Evolutionary conservation across 176 grass and related monocot species (phyloP), one percentile per base, ranked within the genome.

Genomic region (Juncus inflexus): DNA sequence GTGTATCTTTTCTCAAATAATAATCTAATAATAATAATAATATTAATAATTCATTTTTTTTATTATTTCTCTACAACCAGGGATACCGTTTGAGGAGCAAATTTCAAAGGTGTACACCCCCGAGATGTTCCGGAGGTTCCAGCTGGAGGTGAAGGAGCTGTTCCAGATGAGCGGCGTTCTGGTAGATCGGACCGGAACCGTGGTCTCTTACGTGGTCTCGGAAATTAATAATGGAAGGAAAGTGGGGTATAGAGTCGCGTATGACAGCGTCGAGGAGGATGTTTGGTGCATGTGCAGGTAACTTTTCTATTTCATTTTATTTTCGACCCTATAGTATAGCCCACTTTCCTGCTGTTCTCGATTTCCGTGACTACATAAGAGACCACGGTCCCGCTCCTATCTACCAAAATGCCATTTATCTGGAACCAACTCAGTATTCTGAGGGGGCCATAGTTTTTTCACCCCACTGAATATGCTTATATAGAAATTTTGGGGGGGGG

Each of bases 221-320:
- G 89, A 87, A 50, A 73, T 82, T 55, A 50, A 81, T 59, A 69
- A 86, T 70, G 62, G 64, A 64, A 77, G 69, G 42, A 85, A 87
- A 81, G 67, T 87, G 60, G 81, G 81, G 13, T 92, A 87, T 74
- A 83, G 78, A 55, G 89, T 81, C 62, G 81, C 47, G 76, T 92
- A 87, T 74, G 83, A 87, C 73, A 87, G 78, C 79, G 81, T 79
- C 68, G 78, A 84, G 80, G 78, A 87, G 76, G 78, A 84, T 66
- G 57, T 92, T 79, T 84, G 84, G 84, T 91, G 84, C 67, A 11
- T 87, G 56, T 91, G 89, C 72, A 80, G 89, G 60, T 71, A 38
- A 71, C 52, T 1, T 28, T 28, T 28, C n/a, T 28, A 28, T 28
- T 28, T n/a, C n/a, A n/a, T n/a, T n/a, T n/a, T n/a, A n/a, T n/a